Evolutionary conservation across 2,329 filamentous ascomycete genomes (phyloP).

Genomic region (Fusarium equiseti): DNA sequence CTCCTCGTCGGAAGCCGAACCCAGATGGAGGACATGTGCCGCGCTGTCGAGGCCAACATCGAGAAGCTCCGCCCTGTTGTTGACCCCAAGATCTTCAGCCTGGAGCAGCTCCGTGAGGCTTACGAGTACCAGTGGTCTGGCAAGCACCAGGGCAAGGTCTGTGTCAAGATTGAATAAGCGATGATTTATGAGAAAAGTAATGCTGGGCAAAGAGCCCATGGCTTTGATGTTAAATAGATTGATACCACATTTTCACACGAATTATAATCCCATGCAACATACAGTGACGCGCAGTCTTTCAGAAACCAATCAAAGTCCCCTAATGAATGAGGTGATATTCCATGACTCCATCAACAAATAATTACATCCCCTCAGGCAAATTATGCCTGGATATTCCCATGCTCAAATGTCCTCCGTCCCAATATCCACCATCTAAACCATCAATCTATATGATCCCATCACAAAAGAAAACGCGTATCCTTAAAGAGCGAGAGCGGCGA

Average conservation of each 20-base stretch:
- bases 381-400: neutral
- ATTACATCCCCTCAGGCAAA: conserved; percentile 23
- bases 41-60: conserved; percentile 61
- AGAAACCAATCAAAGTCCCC: neutral
- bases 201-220: neutral
- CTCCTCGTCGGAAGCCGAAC: conserved; percentile 60
- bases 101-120: conserved; percentile 60
- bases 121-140: conserved; percentile 56
- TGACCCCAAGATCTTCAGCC: conserved; percentile 58
- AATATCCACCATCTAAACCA: neutral
- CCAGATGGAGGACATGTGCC: conserved; percentile 65
- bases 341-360: conserved; percentile 10
- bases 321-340: neutral
- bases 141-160: conserved; percentile 57
- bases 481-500: conserved; percentile 37
- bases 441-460: neutral
- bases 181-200: conserved; percentile 7
- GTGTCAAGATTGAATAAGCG: conserved; percentile 48
- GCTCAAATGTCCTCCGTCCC: neutral
- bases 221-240: conserved; percentile 8
- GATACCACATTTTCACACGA: conserved; percentile 25
- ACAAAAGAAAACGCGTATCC: conserved; percentile 7
- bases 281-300: neutral
- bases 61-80: conserved; percentile 60
- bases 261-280: neutral